Conservation (phyloP, 371 early-diverging fungal species). For the Conidiobolus incongruus region DNA sequence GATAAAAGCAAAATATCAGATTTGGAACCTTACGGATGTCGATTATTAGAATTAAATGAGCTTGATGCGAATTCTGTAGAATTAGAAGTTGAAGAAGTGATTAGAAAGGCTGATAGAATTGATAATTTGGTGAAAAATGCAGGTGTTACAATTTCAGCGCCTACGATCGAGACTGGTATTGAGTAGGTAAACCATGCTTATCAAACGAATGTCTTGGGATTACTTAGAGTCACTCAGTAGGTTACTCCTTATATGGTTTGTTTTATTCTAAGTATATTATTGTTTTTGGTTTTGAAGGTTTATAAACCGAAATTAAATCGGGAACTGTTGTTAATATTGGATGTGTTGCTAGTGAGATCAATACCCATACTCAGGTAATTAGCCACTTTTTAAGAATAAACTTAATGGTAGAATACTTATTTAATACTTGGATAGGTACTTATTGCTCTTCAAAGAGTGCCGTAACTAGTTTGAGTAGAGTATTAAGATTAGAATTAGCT, state of each 20-base stretch:
- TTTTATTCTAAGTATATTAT: neutral
- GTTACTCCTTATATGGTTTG: slow-evolving; percentile 25
- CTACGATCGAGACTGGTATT: slow-evolving; percentile 18
- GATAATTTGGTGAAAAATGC: slow-evolving; percentile 26
- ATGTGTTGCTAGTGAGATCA: slow-evolving; percentile 23
- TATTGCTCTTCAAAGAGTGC: slow-evolving; percentile 36
- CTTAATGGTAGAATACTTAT: too few relatives aligned
- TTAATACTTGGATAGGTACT: too few relatives aligned
- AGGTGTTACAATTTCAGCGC: slow-evolving; percentile 17
- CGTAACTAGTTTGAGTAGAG: slow-evolving; percentile 27
- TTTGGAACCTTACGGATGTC: slow-evolving; percentile 4
- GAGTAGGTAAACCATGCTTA: slow-evolving; percentile 15
- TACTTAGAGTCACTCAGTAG: slow-evolving; percentile 17
- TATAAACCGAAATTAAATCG: slow-evolving; percentile 12
- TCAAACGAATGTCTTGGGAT: slow-evolving; percentile 30
- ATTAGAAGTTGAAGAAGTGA: neutral
- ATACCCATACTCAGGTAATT: slow-evolving; percentile 32
- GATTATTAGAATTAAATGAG: neutral
- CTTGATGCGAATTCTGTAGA: neutral
- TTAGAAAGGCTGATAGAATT: neutral
- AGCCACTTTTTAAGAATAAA: too few relatives aligned
- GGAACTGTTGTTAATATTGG: slow-evolving; percentile 37
- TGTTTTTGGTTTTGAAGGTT: slow-evolving; percentile 1
- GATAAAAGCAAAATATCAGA: slow-evolving; percentile 24
- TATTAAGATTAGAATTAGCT: slow-evolving; percentile 23